A percentile compares a stretch with the other conserved stretches of the same genome.
Conservation (phyloP, 106 monocot genomes). For the Iris macrosiphon region DNA sequence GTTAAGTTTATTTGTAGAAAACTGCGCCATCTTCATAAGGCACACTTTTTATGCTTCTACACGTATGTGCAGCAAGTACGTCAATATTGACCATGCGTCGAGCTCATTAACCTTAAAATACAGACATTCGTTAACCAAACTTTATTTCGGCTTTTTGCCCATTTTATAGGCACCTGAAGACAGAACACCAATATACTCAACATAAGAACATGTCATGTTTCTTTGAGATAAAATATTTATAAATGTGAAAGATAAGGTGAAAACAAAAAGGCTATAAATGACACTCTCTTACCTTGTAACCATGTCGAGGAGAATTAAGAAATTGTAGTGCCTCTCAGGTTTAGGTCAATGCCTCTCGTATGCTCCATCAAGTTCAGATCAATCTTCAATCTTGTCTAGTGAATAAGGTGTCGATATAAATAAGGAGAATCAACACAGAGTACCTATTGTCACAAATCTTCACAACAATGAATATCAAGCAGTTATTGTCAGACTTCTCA, state of each 20-base stretch:
- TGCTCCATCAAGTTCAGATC: slow-evolving; percentile 69
- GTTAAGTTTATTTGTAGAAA: no score
- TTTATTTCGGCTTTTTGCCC: slow-evolving; percentile 71
- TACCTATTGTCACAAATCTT: slow-evolving; percentile 64
- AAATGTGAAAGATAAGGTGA: neutral
- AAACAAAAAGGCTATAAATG: neutral
- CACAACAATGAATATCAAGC: neutral
- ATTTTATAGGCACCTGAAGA: slow-evolving; percentile 62
- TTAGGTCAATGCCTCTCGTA: slow-evolving; percentile 75
- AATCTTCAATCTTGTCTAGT: slow-evolving; percentile 53
- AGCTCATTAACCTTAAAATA: no score
- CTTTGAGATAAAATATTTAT: neutral
- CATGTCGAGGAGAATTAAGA: slow-evolving; percentile 61
- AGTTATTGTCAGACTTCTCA: no score
- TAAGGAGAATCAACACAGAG: slow-evolving; percentile 76
- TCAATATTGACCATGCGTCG: no score
- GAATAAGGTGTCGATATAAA: slow-evolving; percentile 62
- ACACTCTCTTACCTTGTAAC: slow-evolving; percentile 61
- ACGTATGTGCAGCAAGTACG: no score
- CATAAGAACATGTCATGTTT: neutral
- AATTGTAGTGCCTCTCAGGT: slow-evolving; percentile 58
- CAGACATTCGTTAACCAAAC: no score
- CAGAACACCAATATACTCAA: neutral
- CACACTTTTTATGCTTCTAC: no score
- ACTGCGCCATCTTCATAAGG: no score